Conservation (phyloP, 176 grass and related monocot genomes). For the Panicum miliaceum region DNA sequence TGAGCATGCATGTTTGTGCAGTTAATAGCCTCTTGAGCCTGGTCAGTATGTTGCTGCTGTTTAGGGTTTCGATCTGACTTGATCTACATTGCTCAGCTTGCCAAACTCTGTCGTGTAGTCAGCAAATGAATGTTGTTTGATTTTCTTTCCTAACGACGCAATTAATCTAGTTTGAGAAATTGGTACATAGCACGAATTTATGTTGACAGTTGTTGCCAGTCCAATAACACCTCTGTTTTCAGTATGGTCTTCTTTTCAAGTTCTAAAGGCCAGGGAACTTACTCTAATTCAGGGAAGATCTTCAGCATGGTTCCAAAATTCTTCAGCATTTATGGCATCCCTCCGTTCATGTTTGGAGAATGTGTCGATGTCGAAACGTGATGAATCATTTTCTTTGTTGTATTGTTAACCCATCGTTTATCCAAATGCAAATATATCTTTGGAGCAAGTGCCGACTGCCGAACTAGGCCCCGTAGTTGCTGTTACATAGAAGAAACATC, state of each 20-base stretch:
- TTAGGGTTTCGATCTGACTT: not conserved
- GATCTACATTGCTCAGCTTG: constrained; percentile 1
- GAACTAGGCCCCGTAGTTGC: not conserved
- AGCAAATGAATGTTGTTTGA: constrained; percentile 14
- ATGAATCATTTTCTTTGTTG: not conserved
- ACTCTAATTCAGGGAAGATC: not conserved
- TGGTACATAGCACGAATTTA: no score
- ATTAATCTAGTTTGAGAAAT: not conserved
- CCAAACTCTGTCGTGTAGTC: not conserved
- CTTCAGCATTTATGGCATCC: not conserved
- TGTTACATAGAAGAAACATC: not conserved
- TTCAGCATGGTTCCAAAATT: not conserved
- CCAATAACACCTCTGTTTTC: not conserved
- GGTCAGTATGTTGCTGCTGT: constrained; percentile 11
- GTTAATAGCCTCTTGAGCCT: not conserved
- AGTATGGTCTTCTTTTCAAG: not conserved
- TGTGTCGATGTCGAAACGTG: not conserved
- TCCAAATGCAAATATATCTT: not conserved
- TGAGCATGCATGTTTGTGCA: no score
- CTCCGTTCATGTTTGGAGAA: not conserved
- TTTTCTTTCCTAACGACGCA: not conserved
- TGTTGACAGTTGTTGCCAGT: not conserved
- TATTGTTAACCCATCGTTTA: not conserved
- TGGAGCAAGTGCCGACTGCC: not conserved
- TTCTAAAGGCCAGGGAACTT: not conserved